Base-by-base conservation (phyloP, 2,329 filamentous ascomycete genomes). In the Cytospora piceicola region DNA sequence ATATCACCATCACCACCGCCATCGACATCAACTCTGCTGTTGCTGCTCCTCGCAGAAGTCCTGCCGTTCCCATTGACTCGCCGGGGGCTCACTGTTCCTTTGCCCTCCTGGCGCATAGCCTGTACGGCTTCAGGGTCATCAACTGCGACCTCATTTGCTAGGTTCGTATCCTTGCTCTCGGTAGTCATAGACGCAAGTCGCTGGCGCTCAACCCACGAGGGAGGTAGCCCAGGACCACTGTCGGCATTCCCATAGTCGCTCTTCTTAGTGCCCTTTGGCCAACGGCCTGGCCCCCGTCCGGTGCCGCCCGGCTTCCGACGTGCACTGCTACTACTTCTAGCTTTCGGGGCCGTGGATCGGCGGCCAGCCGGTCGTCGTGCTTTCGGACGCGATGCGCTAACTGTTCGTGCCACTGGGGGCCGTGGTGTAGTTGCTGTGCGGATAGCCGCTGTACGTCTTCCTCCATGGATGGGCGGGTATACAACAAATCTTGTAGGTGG, bases 401-500 rank as follows among this genome's bases (percentile, higher is more conserved):
- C 68, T 12, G 77, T 75, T 15, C 80, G 78, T 1, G 74, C 67
- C 1, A 71, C 70, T 3, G 79, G 72, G 3, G 80, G 75, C 24
- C 82, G 77, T 49, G 75, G 74, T 3, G 80, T 77, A 9, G 76
- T 78, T 24, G 77, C 73, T 14, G 79, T 73, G 20, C 83, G 79
- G 53, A 63, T 46, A 22, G 61, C 52, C 54, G 82, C 82, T 20
- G 77, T 73, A 8, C 85, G 80, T 27, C 85, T 81, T 60, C 80
- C 77, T 1, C 77, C 77, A 14, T 78, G 79, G 11, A 90, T 78
- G 0, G 90, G 86, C 11, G 92, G 92, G 72, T 91, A 94, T 51
- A 95, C 87, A 71, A 93, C 90, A 75, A 93, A 96, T 39, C 92
- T 86, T 1, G 82, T 87, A 0, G 88, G 81, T 3, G 91, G 90